Conservation (phyloP, 169 alveolate species). For the Plasmodium ovale region DNA sequence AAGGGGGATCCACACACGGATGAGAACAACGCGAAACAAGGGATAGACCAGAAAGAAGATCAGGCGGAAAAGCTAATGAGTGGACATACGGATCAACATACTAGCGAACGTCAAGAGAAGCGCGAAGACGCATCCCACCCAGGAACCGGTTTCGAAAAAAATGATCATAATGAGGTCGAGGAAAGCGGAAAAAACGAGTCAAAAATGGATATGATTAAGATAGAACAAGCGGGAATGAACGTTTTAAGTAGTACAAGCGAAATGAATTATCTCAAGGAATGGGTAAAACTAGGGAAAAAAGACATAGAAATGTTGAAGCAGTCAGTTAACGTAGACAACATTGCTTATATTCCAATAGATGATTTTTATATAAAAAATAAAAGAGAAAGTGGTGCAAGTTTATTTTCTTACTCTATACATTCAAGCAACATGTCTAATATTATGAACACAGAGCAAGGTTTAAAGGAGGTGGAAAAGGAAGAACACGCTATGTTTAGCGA, state of each 20-base stretch:
- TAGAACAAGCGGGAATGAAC: not conserved
- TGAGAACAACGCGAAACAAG: not conserved
- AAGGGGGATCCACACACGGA: not conserved
- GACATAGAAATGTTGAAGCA: conserved; percentile 43
- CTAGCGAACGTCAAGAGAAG: too few species aligned
- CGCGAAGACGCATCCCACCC: too few species aligned
- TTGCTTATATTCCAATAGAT: conserved; percentile 44
- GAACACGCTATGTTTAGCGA: not conserved
- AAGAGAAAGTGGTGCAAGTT: conserved; percentile 11
- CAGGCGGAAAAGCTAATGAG: not conserved
- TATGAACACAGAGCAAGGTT: conserved; percentile 3
- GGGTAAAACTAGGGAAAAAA: conserved; percentile 28
- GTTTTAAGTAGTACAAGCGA: too few species aligned
- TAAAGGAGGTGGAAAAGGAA: not conserved
- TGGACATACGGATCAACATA: too few species aligned
- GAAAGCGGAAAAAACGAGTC: not conserved
- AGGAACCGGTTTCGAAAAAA: too few species aligned
- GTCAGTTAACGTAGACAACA: conserved; percentile 26
- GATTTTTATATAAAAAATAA: conserved; percentile 35
- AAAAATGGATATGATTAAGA: not conserved
- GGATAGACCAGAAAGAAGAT: not conserved
- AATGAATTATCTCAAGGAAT: conserved; percentile 6
- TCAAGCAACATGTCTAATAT: conserved; percentile 20
- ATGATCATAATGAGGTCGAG: not conserved
- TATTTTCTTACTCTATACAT: conserved; percentile 27